Percentiles rank a stretch among this genome's conserved stretches.
These are phyloP conservation scores for Kwoniella dejecticola DNA, from an alignment of 768 basidiomycete genomes.

Conservation along the genomic window DNA sequence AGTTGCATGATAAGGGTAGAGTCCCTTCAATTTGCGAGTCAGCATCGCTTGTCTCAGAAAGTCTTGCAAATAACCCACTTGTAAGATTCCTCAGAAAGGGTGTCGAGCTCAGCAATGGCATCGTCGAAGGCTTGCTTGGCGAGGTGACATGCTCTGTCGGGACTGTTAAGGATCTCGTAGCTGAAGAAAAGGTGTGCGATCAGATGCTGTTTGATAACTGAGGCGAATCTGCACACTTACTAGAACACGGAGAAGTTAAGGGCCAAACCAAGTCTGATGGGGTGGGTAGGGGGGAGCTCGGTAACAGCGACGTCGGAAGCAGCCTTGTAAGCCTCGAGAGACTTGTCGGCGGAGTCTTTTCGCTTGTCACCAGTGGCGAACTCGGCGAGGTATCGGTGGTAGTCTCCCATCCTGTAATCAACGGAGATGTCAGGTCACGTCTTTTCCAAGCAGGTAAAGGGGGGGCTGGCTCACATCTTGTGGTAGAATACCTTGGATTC, in stretches of 20 bases:
- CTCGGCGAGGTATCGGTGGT: slow-evolving; percentile 98
- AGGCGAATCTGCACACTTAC: slow-evolving; percentile 36
- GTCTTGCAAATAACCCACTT: slow-evolving; percentile 60
- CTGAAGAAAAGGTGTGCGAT: slow-evolving; percentile 18
- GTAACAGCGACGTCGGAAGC: slow-evolving; percentile 96
- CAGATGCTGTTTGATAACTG: no score
- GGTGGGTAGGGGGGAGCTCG: slow-evolving; percentile 86
- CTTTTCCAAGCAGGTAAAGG: no score
- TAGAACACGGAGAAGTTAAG: slow-evolving; percentile 99
- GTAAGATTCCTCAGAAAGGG: slow-evolving; percentile 97
- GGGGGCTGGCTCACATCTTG: slow-evolving; percentile 76
- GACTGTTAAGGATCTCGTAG: slow-evolving; percentile 98
- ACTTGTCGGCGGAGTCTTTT: slow-evolving; percentile 95
- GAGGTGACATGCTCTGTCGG: slow-evolving; percentile 96
- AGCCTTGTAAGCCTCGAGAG: slow-evolving; percentile 86
- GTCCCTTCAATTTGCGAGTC: slow-evolving; percentile 59
- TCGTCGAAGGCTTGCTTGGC: slow-evolving; percentile 99
- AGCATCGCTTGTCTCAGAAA: background rate
- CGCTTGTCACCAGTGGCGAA: slow-evolving; percentile 98
- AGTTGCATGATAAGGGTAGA: slow-evolving; percentile 92
- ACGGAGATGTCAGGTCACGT: no score
- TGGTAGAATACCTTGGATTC: slow-evolving; percentile 99
- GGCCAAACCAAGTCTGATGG: slow-evolving; percentile 96
- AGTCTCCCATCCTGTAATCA: slow-evolving; percentile 87
- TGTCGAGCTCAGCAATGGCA: slow-evolving; percentile 98